Conservation (phyloP, 495 filamentous ascomycete genomes). For the Hyaloscypha finlandica region DNA sequence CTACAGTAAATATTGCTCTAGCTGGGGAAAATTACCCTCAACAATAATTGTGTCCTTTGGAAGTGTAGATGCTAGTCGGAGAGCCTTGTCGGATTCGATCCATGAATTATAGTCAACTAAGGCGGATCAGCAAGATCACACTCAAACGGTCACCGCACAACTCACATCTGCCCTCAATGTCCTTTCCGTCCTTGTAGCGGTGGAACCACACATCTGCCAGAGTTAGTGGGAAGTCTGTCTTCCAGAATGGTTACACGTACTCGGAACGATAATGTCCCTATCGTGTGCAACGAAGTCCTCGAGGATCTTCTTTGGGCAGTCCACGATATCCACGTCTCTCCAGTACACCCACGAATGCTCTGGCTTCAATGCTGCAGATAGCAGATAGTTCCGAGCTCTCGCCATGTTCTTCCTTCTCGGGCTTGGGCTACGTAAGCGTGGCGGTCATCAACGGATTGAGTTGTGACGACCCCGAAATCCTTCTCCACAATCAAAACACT, state of each 20-base stretch:
- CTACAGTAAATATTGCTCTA: background rate
- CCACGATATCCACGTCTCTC: slow-evolving; percentile 95
- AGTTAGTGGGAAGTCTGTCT: slow-evolving; percentile 10
- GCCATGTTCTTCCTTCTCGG: slow-evolving; percentile 87
- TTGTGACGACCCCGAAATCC: slow-evolving; percentile 74
- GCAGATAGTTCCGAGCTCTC: slow-evolving; percentile 86
- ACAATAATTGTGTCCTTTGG: slow-evolving; percentile 79
- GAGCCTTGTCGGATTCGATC: slow-evolving; percentile 87
- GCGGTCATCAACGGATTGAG: slow-evolving; percentile 76
- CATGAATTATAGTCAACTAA: slow-evolving; percentile 98
- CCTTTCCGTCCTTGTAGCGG: slow-evolving; percentile 75
- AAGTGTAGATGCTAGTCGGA: slow-evolving; percentile 69
- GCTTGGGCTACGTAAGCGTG: slow-evolving; percentile 88
- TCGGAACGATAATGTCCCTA: slow-evolving; percentile 90
- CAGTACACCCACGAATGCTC: slow-evolving; percentile 99
- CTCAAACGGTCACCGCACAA: slow-evolving; percentile 16
- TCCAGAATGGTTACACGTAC: slow-evolving; percentile 54
- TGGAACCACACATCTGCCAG: slow-evolving; percentile 96
- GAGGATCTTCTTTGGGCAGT: slow-evolving; percentile 82
- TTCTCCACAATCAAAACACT: slow-evolving; percentile 84
- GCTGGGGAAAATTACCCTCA: slow-evolving; percentile 60
- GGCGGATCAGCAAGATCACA: slow-evolving; percentile 13
- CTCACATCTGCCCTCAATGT: slow-evolving; percentile 95
- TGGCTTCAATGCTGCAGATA: slow-evolving; percentile 80
- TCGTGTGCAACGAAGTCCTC: slow-evolving; percentile 96